Conservation (phyloP, 176 grass and related monocot genomes). For the Secale cereale region DNA sequence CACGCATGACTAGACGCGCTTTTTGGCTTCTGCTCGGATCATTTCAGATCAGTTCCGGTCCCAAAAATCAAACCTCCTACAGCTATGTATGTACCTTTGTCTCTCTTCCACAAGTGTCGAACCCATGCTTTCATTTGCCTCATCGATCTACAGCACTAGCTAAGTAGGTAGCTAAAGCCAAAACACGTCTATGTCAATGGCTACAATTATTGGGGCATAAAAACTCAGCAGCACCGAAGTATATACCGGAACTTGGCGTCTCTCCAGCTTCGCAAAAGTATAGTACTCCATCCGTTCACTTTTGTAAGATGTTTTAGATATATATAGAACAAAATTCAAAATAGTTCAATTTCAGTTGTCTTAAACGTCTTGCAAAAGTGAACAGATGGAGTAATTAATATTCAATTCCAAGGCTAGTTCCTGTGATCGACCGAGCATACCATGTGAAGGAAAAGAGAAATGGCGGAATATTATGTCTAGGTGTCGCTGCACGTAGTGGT, state of each 20-base stretch:
- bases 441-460: background rate
- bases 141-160: background rate
- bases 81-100: background rate
- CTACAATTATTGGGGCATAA: slow-evolving; percentile 15
- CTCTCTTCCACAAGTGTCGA: background rate
- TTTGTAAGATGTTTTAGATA: no score
- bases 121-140: background rate
- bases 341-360: no score
- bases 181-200: background rate
- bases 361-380: no score
- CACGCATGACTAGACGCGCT: background rate
- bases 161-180: background rate
- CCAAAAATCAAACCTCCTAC: background rate
- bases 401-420: background rate
- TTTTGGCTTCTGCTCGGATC: background rate
- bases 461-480: background rate
- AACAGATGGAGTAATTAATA: no score
- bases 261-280: background rate
- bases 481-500: background rate
- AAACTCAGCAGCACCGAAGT: background rate
- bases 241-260: background rate
- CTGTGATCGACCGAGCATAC: background rate
- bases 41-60: background rate
- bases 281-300: no score
- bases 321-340: no score